phyloP scores from a whole-genome alignment of 176 grass and related monocot genomes.

The Carex kokanica region DNA sequence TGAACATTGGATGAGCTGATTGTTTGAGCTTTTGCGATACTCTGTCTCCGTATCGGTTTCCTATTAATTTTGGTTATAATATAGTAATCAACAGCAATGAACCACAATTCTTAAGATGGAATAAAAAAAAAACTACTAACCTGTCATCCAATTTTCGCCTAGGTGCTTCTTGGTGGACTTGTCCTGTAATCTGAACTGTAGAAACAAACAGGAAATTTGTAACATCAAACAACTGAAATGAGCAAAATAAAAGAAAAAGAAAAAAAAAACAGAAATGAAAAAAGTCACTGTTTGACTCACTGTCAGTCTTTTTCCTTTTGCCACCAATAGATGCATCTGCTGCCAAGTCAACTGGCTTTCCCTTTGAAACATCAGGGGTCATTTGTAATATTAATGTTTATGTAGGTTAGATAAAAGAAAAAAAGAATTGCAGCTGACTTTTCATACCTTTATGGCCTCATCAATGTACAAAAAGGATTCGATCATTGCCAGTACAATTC shows the following conservation, averaged over 20 bases:
- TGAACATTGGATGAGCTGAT: conserved; percentile 18
- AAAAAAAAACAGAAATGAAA: not conserved
- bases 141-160: not conserved
- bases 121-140: not conserved
- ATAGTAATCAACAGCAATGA: not conserved
- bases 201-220: not conserved
- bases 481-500: not conserved
- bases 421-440: not conserved
- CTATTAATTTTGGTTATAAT: not conserved
- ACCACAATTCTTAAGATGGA: not conserved
- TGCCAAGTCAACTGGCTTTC: conserved; percentile 11
- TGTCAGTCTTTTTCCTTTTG: conserved; percentile 25
- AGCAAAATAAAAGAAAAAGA: not conserved
- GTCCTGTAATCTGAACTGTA: conserved; percentile 14
- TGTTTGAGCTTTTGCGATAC: conserved; percentile 11
- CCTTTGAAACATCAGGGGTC: conserved; percentile 2
- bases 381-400: not conserved
- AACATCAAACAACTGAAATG: not conserved
- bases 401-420: not conserved
- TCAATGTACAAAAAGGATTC: not conserved
- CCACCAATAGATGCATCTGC: conserved; percentile 14
- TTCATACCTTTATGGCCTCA: not conserved
- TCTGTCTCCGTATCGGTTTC: not conserved
- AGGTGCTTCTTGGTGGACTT: not conserved
- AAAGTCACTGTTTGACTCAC: conserved; percentile 6